A percentile compares a stretch with the other conserved stretches of the same genome.
Evolutionary conservation across 2,329 filamentous ascomycete genomes (phyloP).

Genomic region (Ophiocordyceps australis): DNA sequence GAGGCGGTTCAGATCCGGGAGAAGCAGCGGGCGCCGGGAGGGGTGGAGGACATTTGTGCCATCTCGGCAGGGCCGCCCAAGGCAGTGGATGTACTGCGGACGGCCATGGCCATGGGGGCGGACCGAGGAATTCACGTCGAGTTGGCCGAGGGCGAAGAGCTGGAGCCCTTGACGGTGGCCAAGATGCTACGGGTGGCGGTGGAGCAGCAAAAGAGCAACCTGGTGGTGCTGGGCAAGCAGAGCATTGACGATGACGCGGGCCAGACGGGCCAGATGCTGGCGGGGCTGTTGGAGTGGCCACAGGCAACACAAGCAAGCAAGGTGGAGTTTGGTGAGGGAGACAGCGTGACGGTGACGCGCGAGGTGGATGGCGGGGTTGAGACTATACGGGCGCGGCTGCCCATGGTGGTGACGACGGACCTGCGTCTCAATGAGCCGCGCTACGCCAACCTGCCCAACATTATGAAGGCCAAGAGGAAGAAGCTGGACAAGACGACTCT

Average conservation of each 20-base stretch:
- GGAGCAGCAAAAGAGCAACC: constrained; percentile 69
- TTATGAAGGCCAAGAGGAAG: constrained; percentile 99
- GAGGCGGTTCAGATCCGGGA: constrained; percentile 91
- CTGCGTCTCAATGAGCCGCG: constrained; percentile 85
- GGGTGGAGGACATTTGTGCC: constrained; percentile 82
- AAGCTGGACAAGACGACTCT: constrained; percentile 82
- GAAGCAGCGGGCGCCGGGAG: constrained; percentile 50
- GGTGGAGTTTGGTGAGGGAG: constrained; percentile 56
- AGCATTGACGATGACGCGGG: constrained; percentile 91
- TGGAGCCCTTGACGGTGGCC: constrained; percentile 83
- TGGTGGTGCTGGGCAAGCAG: constrained; percentile 93
- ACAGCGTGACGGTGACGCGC: constrained; percentile 58
- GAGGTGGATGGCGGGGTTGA: constrained; percentile 95
- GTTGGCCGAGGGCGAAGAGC: constrained; percentile 50
- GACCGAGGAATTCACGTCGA: constrained; percentile 86
- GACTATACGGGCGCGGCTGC: constrained; percentile 70
- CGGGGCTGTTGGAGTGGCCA: constrained; percentile 76
- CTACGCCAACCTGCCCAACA: constrained; percentile 90
- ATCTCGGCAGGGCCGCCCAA: constrained; percentile 81
- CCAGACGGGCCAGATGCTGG: constrained; percentile 97
- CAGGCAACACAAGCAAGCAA: constrained; percentile 89
- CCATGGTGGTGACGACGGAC: constrained; percentile 90
- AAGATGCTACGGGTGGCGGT: constrained; percentile 74
- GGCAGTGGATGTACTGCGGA: constrained; percentile 73
- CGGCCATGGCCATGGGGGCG: constrained; percentile 96